phyloP scores from a whole-genome alignment of 2,329 filamentous ascomycete species.

The Arthroderma sp. region DNA sequence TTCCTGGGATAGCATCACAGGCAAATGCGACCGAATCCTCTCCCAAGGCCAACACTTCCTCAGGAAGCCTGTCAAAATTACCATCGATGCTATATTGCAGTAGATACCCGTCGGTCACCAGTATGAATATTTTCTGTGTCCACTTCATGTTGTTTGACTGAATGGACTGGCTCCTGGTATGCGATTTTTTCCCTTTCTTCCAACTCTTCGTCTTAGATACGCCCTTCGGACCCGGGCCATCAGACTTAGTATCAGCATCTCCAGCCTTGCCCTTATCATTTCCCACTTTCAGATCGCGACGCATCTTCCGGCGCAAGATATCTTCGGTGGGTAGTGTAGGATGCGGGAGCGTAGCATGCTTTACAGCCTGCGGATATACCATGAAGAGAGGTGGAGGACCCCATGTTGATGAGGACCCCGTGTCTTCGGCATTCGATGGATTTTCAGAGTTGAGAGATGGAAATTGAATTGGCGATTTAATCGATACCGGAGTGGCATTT shows the following conservation, averaged over 20 bases:
- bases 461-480: conserved; percentile 10
- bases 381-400: conserved; percentile 69
- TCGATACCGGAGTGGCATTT: conserved; percentile 1
- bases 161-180: conserved; percentile 27
- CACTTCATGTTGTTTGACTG: conserved; percentile 32
- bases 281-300: conserved; percentile 13
- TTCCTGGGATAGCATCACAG: conserved; percentile 39
- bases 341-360: conserved; percentile 57
- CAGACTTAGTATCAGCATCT: conserved; percentile 12
- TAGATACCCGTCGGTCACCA: conserved; percentile 35
- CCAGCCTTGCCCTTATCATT: conserved; percentile 14
- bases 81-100: conserved; percentile 37
- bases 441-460: conserved; percentile 20
- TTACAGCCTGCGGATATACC: conserved; percentile 72
- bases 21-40: conserved; percentile 38
- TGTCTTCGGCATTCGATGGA: conserved; percentile 18
- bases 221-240: conserved; percentile 13
- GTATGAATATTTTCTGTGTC: conserved; percentile 35
- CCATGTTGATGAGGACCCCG: conserved; percentile 37
- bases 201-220: conserved; percentile 24
- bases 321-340: conserved; percentile 57
- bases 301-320: conserved; percentile 47
- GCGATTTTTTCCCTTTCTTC: conserved; percentile 24
- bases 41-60: conserved; percentile 37
- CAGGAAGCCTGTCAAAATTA: conserved; percentile 35